Percentiles rank a stretch among this genome's conserved stretches.
These are phyloP conservation scores for Claviceps sp. DNA, from an alignment of 2,329 filamentous ascomycete genomes.

Conservation along the genomic window DNA sequence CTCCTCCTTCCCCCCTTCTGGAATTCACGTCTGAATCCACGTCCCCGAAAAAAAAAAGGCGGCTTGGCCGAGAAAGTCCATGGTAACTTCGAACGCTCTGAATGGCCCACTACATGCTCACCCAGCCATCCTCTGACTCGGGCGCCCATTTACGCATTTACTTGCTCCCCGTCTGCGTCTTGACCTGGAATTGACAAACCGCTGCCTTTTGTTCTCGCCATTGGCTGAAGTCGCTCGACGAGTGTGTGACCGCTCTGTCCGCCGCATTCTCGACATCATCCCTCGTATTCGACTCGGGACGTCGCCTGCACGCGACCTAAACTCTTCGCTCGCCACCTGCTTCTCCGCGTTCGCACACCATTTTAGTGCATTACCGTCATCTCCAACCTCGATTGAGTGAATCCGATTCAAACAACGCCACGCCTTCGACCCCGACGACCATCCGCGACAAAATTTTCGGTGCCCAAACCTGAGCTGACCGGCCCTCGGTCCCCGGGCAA, in stretches of 20 bases:
- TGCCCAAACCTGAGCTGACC: slow-evolving; percentile 10
- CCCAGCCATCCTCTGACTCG: slow-evolving; percentile 31
- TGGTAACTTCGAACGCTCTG: slow-evolving; percentile 15
- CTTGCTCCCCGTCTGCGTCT: slow-evolving; percentile 15
- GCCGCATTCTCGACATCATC: slow-evolving; percentile 4
- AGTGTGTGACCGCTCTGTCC: neutral
- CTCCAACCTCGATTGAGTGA: neutral
- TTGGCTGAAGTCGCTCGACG: neutral
- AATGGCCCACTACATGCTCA: slow-evolving; percentile 23
- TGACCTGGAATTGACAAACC: slow-evolving; percentile 11
- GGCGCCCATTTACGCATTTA: slow-evolving; percentile 19
- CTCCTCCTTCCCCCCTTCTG: neutral
- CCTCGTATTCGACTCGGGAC: slow-evolving; percentile 1
- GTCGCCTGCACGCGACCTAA: neutral
- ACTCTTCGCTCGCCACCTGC: neutral
- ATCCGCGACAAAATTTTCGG: neutral
- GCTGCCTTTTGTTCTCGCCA: slow-evolving; percentile 1
- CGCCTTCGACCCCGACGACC: neutral
- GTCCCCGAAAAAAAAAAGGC: slow-evolving; percentile 19
- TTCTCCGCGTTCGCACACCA: neutral
- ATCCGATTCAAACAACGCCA: neutral
- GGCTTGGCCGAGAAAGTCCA: slow-evolving; percentile 21
- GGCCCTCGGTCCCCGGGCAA: slow-evolving; percentile 27
- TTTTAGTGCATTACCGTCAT: neutral
- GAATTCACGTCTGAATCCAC: slow-evolving; percentile 7